Base-by-base conservation (phyloP, 2,329 filamentous ascomycete species). In the Stagonosporopsis chrysanthemi region DNA sequence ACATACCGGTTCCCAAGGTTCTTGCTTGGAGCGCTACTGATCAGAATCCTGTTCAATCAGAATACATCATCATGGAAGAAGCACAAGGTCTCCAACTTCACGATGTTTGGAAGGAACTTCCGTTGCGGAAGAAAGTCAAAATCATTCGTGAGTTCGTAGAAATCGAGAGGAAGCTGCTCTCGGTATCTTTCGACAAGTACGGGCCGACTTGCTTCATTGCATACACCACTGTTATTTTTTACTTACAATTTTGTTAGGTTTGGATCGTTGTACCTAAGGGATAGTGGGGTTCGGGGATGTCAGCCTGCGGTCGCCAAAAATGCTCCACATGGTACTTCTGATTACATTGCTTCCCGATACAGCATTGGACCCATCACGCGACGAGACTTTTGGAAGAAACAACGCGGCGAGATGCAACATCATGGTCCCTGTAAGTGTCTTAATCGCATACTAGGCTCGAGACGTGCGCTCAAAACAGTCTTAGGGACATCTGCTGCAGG, bases 31-130 rank as follows among this genome's bases (percentile, higher is more conserved):
- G 56, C 58, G 61, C 67, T 40, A 59, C 61, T 26, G 52, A 56
- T 11, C 24, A 67, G 38, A 71, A 69, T 43, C 64, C 65, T 46
- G 63, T 72, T 17, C 51, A 63, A n/a, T 55, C 67, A 38, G 70
- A 73, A 63, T 73, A 71, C 36, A 71, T 73, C 31, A 68, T 73
- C 42, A 71, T 69, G 68, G 70, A 72, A 59, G 62, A 69, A 63
- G 69, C 66, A 29, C 58, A 36, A 58, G 66, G 69, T 9, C 55
- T 53, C 33, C 66, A 63, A 49, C 64, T 69, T 3, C 53, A 68
- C 29, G 42, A 65, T 48, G 58, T 66, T 19, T 72, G 65, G 70
- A 29, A 65, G 11, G 60, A 67, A 45, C 56, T 71, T 17, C n/a
- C 44, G 50, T 42, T 69, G 19, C 46, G 60, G 31, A 61, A 1